A percentile compares a stretch with the other conserved stretches of the same genome.
These are phyloP conservation scores for Penicillium palitans DNA, from an alignment of 2,329 filamentous ascomycete genomes.

Conservation along the genomic window DNA sequence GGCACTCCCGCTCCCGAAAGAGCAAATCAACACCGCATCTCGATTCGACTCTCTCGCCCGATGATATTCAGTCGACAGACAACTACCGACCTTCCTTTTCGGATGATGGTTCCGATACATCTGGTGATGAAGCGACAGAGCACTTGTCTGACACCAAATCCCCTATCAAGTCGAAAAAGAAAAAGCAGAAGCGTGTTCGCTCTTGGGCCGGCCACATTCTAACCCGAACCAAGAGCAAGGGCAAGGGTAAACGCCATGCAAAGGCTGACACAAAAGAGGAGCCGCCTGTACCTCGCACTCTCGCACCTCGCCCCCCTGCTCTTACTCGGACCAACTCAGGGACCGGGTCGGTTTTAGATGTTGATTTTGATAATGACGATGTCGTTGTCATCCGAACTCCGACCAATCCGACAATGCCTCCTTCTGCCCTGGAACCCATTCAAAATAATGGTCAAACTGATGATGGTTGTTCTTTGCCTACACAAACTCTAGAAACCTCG, in stretches of 20 bases:
- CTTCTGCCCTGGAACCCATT: conserved; percentile 21
- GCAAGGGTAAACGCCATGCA: conserved; percentile 44
- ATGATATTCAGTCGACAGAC: conserved; percentile 27
- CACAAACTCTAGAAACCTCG: conserved; percentile 36
- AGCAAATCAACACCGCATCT: conserved; percentile 33
- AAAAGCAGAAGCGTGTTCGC: conserved; percentile 73
- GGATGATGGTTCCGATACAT: conserved; percentile 34
- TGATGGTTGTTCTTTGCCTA: conserved; percentile 8
- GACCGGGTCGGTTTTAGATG: conserved; percentile 44
- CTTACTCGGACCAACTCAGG: conserved; percentile 45
- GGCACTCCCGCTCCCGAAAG: conserved; percentile 34
- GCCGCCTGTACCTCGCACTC: conserved; percentile 20
- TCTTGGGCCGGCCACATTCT: conserved; percentile 56
- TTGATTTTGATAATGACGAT: conserved; percentile 52
- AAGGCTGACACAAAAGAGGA: conserved; percentile 40
- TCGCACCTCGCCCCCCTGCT: conserved; percentile 47
- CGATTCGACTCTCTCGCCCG: conserved; percentile 26
- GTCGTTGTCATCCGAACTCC: conserved; percentile 50
- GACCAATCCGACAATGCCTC: conserved; percentile 38
- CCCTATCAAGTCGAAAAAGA: conserved; percentile 46
- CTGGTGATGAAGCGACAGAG: conserved; percentile 26
- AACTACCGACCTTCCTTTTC: conserved; percentile 31
- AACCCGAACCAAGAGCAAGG: conserved; percentile 47
- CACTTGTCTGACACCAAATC: conserved; percentile 33
- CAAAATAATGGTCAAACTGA: conserved; percentile 22